Base-by-base conservation (phyloP, 1,284 basidiomycete species). In the Rhodotorula sp. region DNA sequence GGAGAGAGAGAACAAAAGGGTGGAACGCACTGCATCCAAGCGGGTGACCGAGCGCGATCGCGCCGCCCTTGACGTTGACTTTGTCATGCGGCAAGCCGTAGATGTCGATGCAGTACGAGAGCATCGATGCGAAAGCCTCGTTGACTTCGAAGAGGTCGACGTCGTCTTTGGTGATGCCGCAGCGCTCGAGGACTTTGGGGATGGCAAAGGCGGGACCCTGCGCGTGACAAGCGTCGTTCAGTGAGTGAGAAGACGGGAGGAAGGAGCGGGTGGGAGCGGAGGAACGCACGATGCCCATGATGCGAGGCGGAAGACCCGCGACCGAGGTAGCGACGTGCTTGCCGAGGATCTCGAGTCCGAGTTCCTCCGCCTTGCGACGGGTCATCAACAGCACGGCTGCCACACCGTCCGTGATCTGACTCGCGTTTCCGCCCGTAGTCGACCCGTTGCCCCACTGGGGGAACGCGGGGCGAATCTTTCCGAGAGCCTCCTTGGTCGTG, bases 391-490 rank as follows among this genome's bases (percentile, higher is more conserved):
- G 77, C 3, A 92, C 87, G 22, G 91, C 89, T 0, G 92, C 91
- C 13, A 89, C 91, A 26, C 92, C 92, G 77, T 95, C 92, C 9
- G 92, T 93, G 69, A 94, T 85, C 75, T 82, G 79, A 73, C 86
- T 88, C 30, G 92, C 91, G 80, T 94, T 95, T 28, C 92, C 92
- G n/a, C 90, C 91, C 9, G 92, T 94, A 24, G 90, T 92, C 54
- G 85, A 85, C 2, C 83, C 80, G 15, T 87, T 87, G 4, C 87
- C 88, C 91, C 91, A 94, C 76, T 94, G 89, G 50, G 91, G 91
- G 82, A 94, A 95, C 5, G 92, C 92, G 8, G 89, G 73, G 66
- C 85, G 86, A 74, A 92, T 86, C 81, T 88, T 90, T 57, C 79
- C 77, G 59, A 94, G 82, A 15, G 79, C 80, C 73, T 89, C 88